Evolutionary conservation across 257 asterid genomes (phyloP).

Genomic region (Solanum etuberosum): DNA sequence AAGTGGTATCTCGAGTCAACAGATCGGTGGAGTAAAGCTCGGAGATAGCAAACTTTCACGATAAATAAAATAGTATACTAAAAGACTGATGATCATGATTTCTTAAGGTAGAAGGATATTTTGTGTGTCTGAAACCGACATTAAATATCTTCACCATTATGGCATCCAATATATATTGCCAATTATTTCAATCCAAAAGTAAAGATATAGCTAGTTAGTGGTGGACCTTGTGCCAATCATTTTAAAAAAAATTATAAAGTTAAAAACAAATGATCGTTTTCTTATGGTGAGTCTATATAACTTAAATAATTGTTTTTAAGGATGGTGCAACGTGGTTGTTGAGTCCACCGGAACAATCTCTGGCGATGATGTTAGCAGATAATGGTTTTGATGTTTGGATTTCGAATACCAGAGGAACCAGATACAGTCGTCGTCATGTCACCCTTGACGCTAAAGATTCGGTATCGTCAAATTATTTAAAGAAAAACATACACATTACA

Average conservation of each 20-base stretch:
- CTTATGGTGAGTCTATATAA: background rate
- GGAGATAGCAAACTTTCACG: background rate
- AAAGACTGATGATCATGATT: background rate
- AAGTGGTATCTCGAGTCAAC: too few species aligned
- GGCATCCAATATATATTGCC: background rate
- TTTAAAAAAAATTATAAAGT: background rate
- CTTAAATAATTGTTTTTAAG: conserved; percentile 7
- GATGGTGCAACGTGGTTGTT: conserved; percentile 79
- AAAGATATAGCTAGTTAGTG: background rate
- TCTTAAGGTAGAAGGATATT: background rate
- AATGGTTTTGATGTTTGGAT: conserved; percentile 84
- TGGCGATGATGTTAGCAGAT: conserved; percentile 63
- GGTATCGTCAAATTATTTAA: background rate
- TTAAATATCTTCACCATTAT: background rate
- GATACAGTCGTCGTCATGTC: conserved; percentile 51
- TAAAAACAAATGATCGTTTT: background rate
- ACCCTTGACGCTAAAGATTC: conserved; percentile 36
- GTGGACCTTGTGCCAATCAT: background rate
- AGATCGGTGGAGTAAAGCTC: background rate
- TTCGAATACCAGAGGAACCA: conserved; percentile 68
- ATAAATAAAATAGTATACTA: background rate
- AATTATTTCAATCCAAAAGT: background rate
- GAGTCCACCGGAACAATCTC: conserved; percentile 49
- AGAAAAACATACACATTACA: background rate
- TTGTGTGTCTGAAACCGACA: background rate